A percentile compares a stretch with the other conserved stretches of the same genome.
Evolutionary conservation across 306 rosid species (phyloP).

Genomic region (Acacia crassicarpa): DNA sequence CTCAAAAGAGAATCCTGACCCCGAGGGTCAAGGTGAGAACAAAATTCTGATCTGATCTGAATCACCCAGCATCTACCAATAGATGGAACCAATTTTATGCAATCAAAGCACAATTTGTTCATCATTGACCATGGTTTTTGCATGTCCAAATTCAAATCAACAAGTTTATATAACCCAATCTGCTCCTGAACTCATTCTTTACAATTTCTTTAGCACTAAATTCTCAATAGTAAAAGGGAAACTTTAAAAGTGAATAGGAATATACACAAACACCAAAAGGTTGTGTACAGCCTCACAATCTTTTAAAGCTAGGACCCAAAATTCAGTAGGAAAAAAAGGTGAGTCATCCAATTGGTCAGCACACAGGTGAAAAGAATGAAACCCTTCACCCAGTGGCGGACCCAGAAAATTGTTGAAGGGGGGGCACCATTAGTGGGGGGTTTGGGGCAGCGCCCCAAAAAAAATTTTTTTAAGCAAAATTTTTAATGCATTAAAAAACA

Average conservation of each 20-base stretch:
- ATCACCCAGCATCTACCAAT: background rate
- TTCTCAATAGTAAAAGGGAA: background rate
- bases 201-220: background rate
- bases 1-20: background rate
- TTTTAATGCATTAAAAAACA: too few species aligned
- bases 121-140: background rate
- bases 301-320: background rate
- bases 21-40: background rate
- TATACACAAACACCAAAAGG: background rate
- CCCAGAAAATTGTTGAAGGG: too few species aligned
- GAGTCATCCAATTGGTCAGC: background rate
- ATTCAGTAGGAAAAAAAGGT: background rate
- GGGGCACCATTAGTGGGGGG: too few species aligned
- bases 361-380: background rate
- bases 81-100: background rate
- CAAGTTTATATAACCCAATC: background rate
- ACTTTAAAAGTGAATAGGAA: background rate
- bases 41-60: background rate
- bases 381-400: background rate
- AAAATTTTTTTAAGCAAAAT: too few species aligned
- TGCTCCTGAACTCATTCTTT: background rate
- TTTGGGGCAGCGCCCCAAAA: too few species aligned
- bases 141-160: background rate
- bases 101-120: background rate
- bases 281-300: background rate